Evolutionary conservation across 2,329 filamentous ascomycete genomes (phyloP).

Genomic region (Diplodia scrobiculata): DNA sequence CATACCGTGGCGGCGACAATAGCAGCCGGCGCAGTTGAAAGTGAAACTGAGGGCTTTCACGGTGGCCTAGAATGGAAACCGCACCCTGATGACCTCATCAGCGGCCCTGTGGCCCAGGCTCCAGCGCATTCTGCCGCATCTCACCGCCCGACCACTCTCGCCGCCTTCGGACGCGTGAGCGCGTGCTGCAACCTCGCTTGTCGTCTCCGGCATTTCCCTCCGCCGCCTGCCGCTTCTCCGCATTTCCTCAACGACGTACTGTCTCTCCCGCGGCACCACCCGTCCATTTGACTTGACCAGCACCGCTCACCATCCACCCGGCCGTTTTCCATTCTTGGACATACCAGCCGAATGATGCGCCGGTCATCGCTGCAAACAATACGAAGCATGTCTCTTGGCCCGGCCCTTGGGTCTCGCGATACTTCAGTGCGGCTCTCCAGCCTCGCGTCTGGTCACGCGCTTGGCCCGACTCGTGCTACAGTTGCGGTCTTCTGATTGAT

Average conservation of each 20-base stretch:
- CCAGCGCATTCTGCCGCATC: conserved; percentile 5
- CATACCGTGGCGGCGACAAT: not conserved
- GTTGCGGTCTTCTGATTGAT: conserved; percentile 7
- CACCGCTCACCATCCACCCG: not conserved
- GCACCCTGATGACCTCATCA: conserved; percentile 20
- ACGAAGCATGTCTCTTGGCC: conserved; percentile 15
- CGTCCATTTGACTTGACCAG: not conserved
- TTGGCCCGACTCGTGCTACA: conserved; percentile 4
- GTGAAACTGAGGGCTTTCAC: not conserved
- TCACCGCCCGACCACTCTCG: not conserved
- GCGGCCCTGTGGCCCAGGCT: conserved; percentile 1
- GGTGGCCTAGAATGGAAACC: conserved; percentile 1
- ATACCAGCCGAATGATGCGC: not conserved
- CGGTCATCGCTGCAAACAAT: not conserved
- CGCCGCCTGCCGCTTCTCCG: conserved; percentile 11
- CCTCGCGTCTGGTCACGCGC: conserved; percentile 12
- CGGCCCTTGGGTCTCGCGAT: conserved; percentile 1
- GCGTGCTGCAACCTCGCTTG: not conserved
- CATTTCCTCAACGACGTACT: conserved; percentile 8
- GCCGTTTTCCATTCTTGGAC: not conserved
- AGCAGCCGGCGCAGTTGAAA: not conserved
- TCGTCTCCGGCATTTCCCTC: not conserved
- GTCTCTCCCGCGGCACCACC: not conserved
- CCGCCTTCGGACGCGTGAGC: not conserved
- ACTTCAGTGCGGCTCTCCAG: conserved; percentile 21